Evolutionary conservation across 768 basidiomycete species (phyloP), one percentile per base, ranked within the genome.

Genomic region (Terana coerulea): DNA sequence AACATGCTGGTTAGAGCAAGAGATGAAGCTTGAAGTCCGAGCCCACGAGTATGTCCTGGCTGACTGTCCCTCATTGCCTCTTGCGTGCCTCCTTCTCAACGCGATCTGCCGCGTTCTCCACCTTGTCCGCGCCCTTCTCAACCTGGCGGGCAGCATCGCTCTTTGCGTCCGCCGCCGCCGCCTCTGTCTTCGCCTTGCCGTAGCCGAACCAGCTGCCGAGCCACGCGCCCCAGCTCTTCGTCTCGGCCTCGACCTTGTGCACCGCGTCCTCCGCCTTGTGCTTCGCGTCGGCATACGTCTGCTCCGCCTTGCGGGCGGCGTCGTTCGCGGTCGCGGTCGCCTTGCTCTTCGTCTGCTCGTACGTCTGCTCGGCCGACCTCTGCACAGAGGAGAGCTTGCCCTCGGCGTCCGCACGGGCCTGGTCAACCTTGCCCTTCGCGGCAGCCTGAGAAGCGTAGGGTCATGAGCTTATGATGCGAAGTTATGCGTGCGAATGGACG

Each of bases 131-230:
- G 3, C 59, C 59, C 36, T 64, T 61, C 4, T 59, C 60, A 9
- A 66, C 61, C 51, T 65, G 59, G 33, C 57, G 51, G 2, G 65
- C 62, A 12, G 49, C 63, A 44, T 63, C 59, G 25, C 57, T 57
- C 61, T 68, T 64, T 14, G 59, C 44, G 15, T 67, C 63, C 14
- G 66, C 64, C 7, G 61, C 59, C 52, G 64, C 69, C 30, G 58
- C 58, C 44, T 66, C 61, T 5, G 62, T 58, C 57, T 68, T 72
- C 29, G 58, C 59, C 43, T 68, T 57, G 21, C 71, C 73, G 61
- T 72, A 73, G 12, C 71, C 66, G 22, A 75, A 74, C 70, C 71
- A 71, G 42, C 66, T 59, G 33, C 70, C 68, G 46, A 62, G 42
- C 62, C 59, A 64, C 31, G 34, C 22, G 29, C 62, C 70, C 68